A percentile compares a stretch with the other conserved stretches of the same genome.
Evolutionary conservation across 257 asterid genomes (phyloP).

Genomic region (Mitragyna speciosa): DNA sequence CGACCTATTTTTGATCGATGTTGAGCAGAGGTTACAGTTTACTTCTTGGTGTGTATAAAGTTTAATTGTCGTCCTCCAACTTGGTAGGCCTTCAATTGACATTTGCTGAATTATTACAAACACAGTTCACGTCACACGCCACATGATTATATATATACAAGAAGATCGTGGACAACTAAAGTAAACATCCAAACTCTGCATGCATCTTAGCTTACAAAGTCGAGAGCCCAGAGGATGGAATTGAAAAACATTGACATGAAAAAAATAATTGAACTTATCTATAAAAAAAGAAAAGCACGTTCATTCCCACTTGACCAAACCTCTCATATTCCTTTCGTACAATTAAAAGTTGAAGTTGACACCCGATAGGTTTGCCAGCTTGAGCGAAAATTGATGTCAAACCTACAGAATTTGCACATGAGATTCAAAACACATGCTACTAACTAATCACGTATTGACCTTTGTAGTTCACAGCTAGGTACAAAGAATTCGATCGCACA

Average conservation of each 20-base stretch:
- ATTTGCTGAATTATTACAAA: neutral
- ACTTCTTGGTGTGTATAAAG: neutral
- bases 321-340: neutral
- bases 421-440: neutral
- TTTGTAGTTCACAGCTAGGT: neutral
- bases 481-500: neutral
- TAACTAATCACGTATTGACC: neutral
- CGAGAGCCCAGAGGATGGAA: neutral
- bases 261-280: neutral
- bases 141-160: too few relatives aligned
- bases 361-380: neutral
- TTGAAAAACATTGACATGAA: neutral
- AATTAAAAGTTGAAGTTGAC: neutral
- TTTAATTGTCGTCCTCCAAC: neutral
- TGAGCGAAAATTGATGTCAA: neutral
- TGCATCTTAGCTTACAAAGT: constrained; percentile 1
- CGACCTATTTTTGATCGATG: neutral
- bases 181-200: constrained; percentile 4
- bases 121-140: neutral
- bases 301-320: too few relatives aligned
- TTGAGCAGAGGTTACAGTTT: neutral
- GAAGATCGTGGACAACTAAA: neutral
- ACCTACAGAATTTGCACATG: neutral
- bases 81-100: neutral
- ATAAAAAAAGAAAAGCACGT: neutral